Conservation (phyloP, 805 yeast species). For the Schizosaccharomyces osmophilus region DNA sequence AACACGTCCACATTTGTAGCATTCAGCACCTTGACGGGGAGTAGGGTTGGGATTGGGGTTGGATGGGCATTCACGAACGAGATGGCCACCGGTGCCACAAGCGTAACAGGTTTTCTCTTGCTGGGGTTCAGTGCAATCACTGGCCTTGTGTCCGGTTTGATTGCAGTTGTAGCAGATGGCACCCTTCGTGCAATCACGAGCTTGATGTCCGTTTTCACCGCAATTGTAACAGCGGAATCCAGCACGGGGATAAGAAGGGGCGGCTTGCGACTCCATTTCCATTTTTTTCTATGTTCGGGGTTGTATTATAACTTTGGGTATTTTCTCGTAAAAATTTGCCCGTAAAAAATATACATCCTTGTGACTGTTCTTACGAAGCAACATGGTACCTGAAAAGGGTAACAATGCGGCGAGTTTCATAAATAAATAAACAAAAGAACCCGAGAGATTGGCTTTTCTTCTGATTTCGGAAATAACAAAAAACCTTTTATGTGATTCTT, state of each 20-base stretch:
- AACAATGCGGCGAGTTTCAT: too few species aligned
- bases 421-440: too few species aligned
- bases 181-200: slow-evolving; percentile 16
- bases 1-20: slow-evolving; percentile 77
- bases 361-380: too few species aligned
- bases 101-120: slow-evolving; percentile 75
- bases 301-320: too few species aligned
- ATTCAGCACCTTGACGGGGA: slow-evolving; percentile 27
- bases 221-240: neutral
- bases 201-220: slow-evolving; percentile 4
- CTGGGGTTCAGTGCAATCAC: slow-evolving; percentile 63
- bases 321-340: too few species aligned
- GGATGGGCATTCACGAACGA: slow-evolving; percentile 56
- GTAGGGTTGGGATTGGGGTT: slow-evolving; percentile 21
- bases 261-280: neutral
- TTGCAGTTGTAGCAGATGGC: slow-evolving; percentile 19
- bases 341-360: too few species aligned
- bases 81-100: slow-evolving; percentile 78
- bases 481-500: too few species aligned
- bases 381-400: too few species aligned
- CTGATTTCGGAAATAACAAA: too few species aligned
- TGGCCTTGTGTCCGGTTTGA: slow-evolving; percentile 23
- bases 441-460: too few species aligned
- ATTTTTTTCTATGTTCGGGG: neutral
- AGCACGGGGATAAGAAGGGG: neutral